Base-by-base conservation (phyloP, 2,329 filamentous ascomycete species). In the Verticillium klebahnii region DNA sequence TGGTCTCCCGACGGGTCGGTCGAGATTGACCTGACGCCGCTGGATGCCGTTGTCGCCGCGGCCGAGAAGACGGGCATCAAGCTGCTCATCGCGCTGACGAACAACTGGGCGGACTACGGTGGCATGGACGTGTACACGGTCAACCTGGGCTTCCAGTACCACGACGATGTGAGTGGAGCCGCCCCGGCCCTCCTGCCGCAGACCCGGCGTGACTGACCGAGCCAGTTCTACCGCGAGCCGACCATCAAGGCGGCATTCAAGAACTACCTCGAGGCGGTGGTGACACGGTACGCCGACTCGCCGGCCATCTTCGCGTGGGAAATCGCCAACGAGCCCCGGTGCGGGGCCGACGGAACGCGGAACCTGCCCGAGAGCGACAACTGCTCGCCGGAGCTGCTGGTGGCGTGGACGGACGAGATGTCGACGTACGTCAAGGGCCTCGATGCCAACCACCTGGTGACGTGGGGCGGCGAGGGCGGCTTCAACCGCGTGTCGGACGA, bases 271-370 rank as follows among this genome's bases (percentile, higher is more conserved):
- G 75, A 81, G 56, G 76, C 78, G 0, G 79, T 90, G 7, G 81
- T 90, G 2, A 81, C 74, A 17, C 78, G 87, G 9, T 90, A 89
- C 74, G 81, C 77, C 52, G 75, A 79, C 63, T 88, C 84, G 0
- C 74, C 82, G 0, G 81, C 87, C 0, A 80, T 90, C 56, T 85
- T 90, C 65, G 85, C 86, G 0, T 90, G 88, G 88, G 87, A 90
- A 67, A 75, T 90, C 1, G 84, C 79, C 61, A 90, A 90, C 66
- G 88, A 90, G 63, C 78, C 78, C 19, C 78, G 80, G 60, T 82
- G 80, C 69, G 79, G 77, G 25, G 80, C 75, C 25, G 79, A 82
- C 59, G 72, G 68, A 5, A 67, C 67, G 9, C 79, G 80, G 61
- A 82, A 82, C 68, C 75, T 82, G 0, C 78, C 79, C 1, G 70